Base-by-base conservation (phyloP, 1,284 basidiomycete species). In the Ustilago shanxiensis region DNA sequence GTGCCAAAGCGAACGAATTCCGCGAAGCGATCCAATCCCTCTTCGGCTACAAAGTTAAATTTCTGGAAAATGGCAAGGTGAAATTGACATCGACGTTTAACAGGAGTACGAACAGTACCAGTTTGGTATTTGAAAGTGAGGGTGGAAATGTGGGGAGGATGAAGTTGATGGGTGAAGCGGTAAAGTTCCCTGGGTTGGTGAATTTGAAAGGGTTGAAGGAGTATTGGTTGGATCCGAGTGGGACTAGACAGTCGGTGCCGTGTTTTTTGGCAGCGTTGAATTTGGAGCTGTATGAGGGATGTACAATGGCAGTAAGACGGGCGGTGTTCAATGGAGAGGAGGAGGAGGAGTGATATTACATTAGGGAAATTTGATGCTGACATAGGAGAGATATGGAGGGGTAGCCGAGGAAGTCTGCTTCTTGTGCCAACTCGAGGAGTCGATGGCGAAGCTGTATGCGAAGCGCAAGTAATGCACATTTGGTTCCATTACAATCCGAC, bases 11-110 rank as follows among this genome's bases (percentile, higher is more conserved):
- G 3, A 89, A 90, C 54, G 93, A 95, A 82, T 94, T 95, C 86
- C 89, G 92, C 18, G 92, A 93, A 77, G 91, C 92, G 14, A 91
- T 95, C 55, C 90, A 91, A 0, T 90, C 91, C 0, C 90, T 95
- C 50, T 89, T 95, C 1, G 94, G 94, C 2, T 90, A 93, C 77
- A 94, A 94, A 85, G 88, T 95, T 39, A 91, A 91, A 1, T 95
- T 95, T 84, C 91, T 92, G 71, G 91, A 91, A 4, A 94, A 93
- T 60, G 93, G 93, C 0, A 91, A 93, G 73, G 91, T 95, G 47
- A 89, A 93, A 37, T 90, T 95, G 60, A 94, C 93, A 3, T 92
- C 91, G n/a, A 88, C 92, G 65, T 94, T 91, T 85, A 88, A 89
- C 3, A 87, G 88, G 2, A 68, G 67, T 9, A 87, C 88, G 64